Evolutionary conservation across 495 filamentous ascomycete species (phyloP), one percentile per base, ranked within the genome.

Genomic region (Xylaria curta): DNA sequence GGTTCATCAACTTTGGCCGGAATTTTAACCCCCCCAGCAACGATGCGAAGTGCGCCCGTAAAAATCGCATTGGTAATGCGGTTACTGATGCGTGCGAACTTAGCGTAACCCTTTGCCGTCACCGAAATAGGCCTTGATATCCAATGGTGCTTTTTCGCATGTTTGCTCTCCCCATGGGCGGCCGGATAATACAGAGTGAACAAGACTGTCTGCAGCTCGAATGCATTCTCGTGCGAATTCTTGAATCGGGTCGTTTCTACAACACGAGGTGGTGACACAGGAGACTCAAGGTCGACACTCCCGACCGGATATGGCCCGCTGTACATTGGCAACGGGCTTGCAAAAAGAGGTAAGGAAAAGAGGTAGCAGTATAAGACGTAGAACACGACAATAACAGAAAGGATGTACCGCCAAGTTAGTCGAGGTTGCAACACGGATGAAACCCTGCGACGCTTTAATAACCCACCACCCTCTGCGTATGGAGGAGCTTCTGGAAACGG

Each of bases 131-230:
- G 87, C 38, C 78, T 79, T 2, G 86, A 78, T 40, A 88, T 78
- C 87, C 87, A 89, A 33, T 76, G 72, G 73, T 87, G 85, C 40
- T 77, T 78, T 46, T 64, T 28, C 3, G 38, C 38, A 42, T 73
- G 44, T 33, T 38, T 6, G 21, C 62, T 65, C 46, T 56, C 72
- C 10, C 69, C 76, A 19, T 82, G 71, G 33, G 73, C 63, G 2
- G 82, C 72, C 3, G 85, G 85, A 56, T 87, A 87, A 78, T 85
- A 87, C 13, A 87, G 64, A 12, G 83, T 83, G 71, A 86, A 85
- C 5, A 87, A 74, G 3, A 86, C 82, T 6, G 85, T 86, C 53
- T 86, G 69, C 2, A 86, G 72, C 65, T 84, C 75, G 54, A 87
- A 85, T 0, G 82, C 82, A n/a, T 80, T 76, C 42, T 82, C 67